These are phyloP conservation scores for Aspergillus heteromorphus DNA, from an alignment of 495 filamentous ascomycete genomes.

Conservation along the genomic window DNA sequence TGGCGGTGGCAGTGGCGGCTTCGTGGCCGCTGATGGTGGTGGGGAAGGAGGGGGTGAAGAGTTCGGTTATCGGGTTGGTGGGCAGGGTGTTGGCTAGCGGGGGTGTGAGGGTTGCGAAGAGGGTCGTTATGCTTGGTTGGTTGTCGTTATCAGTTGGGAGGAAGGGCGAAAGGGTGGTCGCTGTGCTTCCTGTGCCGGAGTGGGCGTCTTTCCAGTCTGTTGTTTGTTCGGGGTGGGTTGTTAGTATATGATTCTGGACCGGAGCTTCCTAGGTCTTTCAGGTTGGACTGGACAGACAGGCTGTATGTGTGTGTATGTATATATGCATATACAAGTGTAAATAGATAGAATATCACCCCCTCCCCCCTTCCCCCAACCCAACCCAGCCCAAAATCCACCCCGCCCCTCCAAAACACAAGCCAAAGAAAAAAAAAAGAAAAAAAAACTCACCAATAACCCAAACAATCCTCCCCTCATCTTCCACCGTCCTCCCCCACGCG, in stretches of 20 bases:
- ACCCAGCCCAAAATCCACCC: too few relatives aligned
- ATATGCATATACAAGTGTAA: not conserved
- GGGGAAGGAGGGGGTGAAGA: constrained; percentile 29
- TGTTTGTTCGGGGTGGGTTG: not conserved
- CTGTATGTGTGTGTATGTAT: not conserved
- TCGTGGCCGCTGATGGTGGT: too few relatives aligned
- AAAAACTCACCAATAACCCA: constrained; percentile 34
- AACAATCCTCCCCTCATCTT: constrained; percentile 32
- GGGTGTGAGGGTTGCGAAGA: constrained; percentile 34
- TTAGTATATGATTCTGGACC: not conserved
- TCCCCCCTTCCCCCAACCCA: too few relatives aligned
- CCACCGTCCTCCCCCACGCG: constrained; percentile 35
- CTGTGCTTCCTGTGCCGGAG: constrained; percentile 11
- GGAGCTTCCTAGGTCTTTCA: too few relatives aligned
- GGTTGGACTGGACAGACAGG: too few relatives aligned
- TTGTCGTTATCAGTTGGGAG: constrained; percentile 14
- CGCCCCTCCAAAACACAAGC: not conserved
- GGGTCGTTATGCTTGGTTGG: constrained; percentile 6
- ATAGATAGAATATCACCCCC: not conserved
- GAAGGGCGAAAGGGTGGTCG: constrained; percentile 16
- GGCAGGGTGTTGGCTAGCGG: constrained; percentile 24
- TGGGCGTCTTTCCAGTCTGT: constrained; percentile 39
- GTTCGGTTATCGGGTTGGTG: constrained; percentile 38
- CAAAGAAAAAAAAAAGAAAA: not conserved
- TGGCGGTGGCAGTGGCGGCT: constrained; percentile 20